Conservation (phyloP, 257 asterid genomes). For the Dorcoceras hygrometricum region DNA sequence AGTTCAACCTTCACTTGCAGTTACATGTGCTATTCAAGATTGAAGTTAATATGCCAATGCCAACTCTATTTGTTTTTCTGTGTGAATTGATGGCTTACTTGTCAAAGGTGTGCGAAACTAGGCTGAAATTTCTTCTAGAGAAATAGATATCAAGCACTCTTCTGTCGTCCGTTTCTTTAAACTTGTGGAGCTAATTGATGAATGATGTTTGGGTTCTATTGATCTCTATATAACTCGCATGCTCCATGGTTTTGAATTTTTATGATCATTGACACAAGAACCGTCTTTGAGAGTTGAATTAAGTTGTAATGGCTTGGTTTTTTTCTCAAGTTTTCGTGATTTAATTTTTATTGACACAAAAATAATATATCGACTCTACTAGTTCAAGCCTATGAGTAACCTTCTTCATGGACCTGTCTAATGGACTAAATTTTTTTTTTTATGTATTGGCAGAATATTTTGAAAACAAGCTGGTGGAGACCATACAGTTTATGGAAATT, state of each 20-base stretch:
- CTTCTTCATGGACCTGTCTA: constrained; percentile 14
- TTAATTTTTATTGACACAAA: constrained; percentile 4
- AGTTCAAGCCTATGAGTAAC: constrained; percentile 14
- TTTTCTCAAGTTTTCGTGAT: neutral
- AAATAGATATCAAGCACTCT: neutral
- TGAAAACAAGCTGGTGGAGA: constrained; percentile 93
- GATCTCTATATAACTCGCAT: neutral
- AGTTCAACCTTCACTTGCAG: constrained; percentile 3
- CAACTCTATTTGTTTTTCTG: neutral
- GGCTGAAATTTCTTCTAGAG: neutral
- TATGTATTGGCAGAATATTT: constrained; percentile 75
- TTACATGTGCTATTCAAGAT: neutral
- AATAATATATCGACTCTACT: neutral
- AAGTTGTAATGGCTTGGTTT: neutral
- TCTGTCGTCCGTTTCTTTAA: neutral
- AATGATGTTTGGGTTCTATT: neutral
- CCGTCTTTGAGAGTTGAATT: neutral
- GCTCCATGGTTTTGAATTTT: neutral
- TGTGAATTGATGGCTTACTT: constrained; percentile 2
- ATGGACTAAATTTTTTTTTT: constrained; percentile 29
- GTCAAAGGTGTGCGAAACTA: neutral
- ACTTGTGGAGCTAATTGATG: constrained; percentile 6
- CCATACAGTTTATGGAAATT: constrained; percentile 97
- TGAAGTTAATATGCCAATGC: constrained; percentile 5
- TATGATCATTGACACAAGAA: neutral